phyloP scores from a whole-genome alignment of 2,329 filamentous ascomycete species.

The Stachybotrys echinatus region DNA sequence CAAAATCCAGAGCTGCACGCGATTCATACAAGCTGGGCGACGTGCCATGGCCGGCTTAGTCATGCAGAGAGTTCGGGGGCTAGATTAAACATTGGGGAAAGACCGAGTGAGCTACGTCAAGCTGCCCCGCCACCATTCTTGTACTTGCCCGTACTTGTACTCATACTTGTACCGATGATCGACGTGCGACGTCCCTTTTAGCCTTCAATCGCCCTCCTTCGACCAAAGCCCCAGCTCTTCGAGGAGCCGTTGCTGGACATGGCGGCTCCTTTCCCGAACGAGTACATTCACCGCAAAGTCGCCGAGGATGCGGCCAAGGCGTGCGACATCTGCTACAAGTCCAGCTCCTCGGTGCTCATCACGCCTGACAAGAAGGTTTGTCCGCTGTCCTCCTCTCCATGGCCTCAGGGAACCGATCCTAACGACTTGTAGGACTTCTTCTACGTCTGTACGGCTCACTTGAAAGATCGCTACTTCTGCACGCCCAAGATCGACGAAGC shows the following conservation, averaged over 20 bases:
- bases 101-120: not conserved
- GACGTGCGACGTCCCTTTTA: no score
- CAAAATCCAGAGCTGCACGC: no score
- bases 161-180: no score
- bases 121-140: not conserved
- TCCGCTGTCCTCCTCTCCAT: not conserved
- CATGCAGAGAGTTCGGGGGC: not conserved
- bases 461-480: conserved; percentile 80
- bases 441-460: conserved; percentile 78
- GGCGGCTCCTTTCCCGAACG: conserved; percentile 58
- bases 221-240: no score
- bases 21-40: not conserved
- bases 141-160: no score
- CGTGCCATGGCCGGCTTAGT: no score
- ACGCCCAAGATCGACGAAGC: conserved; percentile 66
- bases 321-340: conserved; percentile 90
- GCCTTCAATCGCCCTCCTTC: no score
- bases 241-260: conserved; percentile 23
- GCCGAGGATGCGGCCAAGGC: conserved; percentile 77
- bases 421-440: conserved; percentile 66
- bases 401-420: not conserved
- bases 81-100: no score
- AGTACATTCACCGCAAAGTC: conserved; percentile 81
- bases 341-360: conserved; percentile 79
- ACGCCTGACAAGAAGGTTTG: conserved; percentile 81